Conservation (phyloP, 2,329 filamentous ascomycete species). For the Magnaporthiopsis rhizophila region DNA sequence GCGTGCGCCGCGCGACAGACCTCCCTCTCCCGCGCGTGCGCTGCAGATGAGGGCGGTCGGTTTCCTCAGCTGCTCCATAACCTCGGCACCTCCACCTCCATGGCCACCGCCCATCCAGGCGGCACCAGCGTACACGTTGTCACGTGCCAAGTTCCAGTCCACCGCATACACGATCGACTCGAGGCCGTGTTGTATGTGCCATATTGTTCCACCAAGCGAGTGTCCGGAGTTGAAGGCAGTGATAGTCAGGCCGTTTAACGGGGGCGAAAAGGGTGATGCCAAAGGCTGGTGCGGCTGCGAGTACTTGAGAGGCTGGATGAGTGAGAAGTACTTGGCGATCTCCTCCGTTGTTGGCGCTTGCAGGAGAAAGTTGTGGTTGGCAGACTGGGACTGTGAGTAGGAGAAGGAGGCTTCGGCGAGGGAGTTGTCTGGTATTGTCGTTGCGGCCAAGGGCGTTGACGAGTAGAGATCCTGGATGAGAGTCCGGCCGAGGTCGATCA, state of each 20-base stretch:
- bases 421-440: slow-evolving; percentile 65
- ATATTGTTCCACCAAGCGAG: slow-evolving; percentile 93
- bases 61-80: slow-evolving; percentile 87
- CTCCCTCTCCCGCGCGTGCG: slow-evolving; percentile 58
- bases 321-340: slow-evolving; percentile 83
- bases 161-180: slow-evolving; percentile 97
- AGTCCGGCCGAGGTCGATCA: slow-evolving; percentile 86
- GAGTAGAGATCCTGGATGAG: slow-evolving; percentile 87
- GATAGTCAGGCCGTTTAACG: slow-evolving; percentile 83
- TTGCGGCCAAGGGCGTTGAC: slow-evolving; percentile 80
- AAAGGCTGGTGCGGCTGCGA: slow-evolving; percentile 91
- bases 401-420: slow-evolving; percentile 58
- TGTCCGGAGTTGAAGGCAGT: slow-evolving; percentile 97
- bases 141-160: slow-evolving; percentile 96
- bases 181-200: slow-evolving; percentile 94
- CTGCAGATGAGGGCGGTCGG: slow-evolving; percentile 93
- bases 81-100: slow-evolving; percentile 69
- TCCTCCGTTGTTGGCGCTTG: slow-evolving; percentile 76
- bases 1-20: slow-evolving; percentile 44
- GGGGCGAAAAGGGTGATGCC: slow-evolving; percentile 78
- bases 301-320: slow-evolving; percentile 90
- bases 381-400: slow-evolving; percentile 41
- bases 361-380: slow-evolving; percentile 48
- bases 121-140: slow-evolving; percentile 88
- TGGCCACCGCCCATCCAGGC: slow-evolving; percentile 76